Evolutionary conservation across 306 rosid genomes (phyloP).

Genomic region (Malus asiatica): DNA sequence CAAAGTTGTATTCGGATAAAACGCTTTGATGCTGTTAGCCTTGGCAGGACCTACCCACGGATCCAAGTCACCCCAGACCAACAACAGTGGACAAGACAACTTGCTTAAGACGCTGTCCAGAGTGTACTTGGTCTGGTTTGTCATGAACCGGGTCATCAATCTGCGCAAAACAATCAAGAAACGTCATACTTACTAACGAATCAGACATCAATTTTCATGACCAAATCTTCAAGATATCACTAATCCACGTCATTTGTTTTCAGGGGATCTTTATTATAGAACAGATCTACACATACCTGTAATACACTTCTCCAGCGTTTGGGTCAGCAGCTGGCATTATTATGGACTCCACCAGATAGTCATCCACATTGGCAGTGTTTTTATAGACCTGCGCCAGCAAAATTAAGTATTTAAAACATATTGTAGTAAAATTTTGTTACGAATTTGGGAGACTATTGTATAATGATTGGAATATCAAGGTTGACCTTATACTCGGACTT

Average conservation of each 20-base stretch:
- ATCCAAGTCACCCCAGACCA: constrained; percentile 95
- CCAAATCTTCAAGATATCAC: neutral
- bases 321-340: constrained; percentile 84
- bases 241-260: neutral
- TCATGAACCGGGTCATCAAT: constrained; percentile 84
- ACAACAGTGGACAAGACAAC: constrained; percentile 70
- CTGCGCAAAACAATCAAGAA: constrained; percentile 29
- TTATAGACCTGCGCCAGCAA: constrained; percentile 51
- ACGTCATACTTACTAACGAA: neutral
- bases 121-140: constrained; percentile 72
- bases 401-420: neutral
- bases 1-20: constrained; percentile 66
- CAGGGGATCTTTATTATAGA: neutral
- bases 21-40: constrained; percentile 66
- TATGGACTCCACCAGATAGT: constrained; percentile 87
- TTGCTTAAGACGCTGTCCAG: constrained; percentile 55
- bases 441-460: neutral
- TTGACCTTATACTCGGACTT: neutral
- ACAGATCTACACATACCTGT: constrained; percentile 43
- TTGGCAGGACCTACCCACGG: constrained; percentile 96
- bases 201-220: neutral
- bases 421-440: neutral
- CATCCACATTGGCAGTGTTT: constrained; percentile 78
- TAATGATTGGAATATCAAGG: neutral
- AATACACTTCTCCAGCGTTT: constrained; percentile 87